Evolutionary conservation across 2,329 filamentous ascomycete genomes (phyloP).

Genomic region (Xylaria sp.): DNA sequence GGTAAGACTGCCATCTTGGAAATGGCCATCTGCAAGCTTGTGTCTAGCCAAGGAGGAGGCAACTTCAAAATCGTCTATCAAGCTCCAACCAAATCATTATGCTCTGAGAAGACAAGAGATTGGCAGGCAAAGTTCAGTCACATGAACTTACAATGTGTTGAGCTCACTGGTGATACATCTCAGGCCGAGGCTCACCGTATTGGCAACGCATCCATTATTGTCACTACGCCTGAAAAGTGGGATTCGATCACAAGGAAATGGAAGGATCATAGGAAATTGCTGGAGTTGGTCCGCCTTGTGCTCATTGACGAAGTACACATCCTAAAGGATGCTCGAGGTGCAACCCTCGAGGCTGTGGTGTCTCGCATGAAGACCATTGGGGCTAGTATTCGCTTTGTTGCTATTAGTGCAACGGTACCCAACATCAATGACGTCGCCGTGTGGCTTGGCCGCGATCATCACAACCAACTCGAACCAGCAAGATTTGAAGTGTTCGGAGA

Average conservation of each 20-base stretch:
- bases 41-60: conserved; percentile 64
- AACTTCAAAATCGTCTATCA: conserved; percentile 86
- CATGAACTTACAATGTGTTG: conserved; percentile 75
- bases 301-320: conserved; percentile 91
- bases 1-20: conserved; percentile 87
- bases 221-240: conserved; percentile 93
- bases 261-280: conserved; percentile 79
- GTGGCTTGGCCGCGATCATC: conserved; percentile 77
- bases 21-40: conserved; percentile 79
- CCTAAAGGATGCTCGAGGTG: conserved; percentile 80
- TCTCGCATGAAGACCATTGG: conserved; percentile 87
- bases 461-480: conserved; percentile 70
- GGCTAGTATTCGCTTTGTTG: conserved; percentile 79
- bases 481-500: conserved; percentile 77
- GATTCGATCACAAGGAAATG: conserved; percentile 89
- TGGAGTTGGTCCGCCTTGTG: conserved; percentile 80
- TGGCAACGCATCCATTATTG: conserved; percentile 80
- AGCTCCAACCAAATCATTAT: conserved; percentile 85
- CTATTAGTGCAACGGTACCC: conserved; percentile 84
- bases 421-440: conserved; percentile 82
- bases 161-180: conserved; percentile 85
- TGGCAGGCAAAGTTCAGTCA: conserved; percentile 79
- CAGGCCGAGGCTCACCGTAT: conserved; percentile 72
- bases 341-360: conserved; percentile 83
- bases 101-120: conserved; percentile 78